phyloP scores from a whole-genome alignment of 139 green algal species.

The Chlorella sp. region DNA sequence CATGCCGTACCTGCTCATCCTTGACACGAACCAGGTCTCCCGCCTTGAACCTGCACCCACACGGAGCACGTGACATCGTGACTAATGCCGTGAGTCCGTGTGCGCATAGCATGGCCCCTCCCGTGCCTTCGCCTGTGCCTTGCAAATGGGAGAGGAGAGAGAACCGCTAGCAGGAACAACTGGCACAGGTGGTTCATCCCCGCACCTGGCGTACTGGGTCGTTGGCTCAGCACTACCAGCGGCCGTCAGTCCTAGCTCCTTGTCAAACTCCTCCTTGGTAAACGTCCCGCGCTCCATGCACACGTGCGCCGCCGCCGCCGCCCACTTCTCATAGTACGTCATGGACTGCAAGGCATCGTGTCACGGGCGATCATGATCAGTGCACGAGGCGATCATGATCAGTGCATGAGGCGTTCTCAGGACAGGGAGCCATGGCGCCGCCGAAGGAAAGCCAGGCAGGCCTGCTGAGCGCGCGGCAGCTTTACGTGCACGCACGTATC shows the following conservation, averaged over 20 bases:
- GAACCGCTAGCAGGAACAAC: too few relatives aligned
- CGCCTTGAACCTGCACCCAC: not conserved
- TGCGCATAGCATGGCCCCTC: constrained; percentile 14
- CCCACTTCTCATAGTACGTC: constrained; percentile 39
- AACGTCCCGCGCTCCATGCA: constrained; percentile 30
- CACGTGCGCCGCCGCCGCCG: constrained; percentile 16
- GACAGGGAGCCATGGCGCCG: too few relatives aligned
- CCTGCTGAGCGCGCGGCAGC: too few relatives aligned
- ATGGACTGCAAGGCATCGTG: not conserved
- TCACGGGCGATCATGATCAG: too few relatives aligned
- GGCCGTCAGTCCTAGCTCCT: constrained; percentile 15
- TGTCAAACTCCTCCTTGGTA: constrained; percentile 28
- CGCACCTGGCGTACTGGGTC: not conserved
- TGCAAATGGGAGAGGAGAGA: too few relatives aligned
- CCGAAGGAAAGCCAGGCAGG: too few relatives aligned
- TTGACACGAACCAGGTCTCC: constrained; percentile 26
- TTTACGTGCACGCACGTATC: too few relatives aligned
- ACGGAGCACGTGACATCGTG: not conserved
- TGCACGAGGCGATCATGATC: too few relatives aligned
- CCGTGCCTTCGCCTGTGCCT: not conserved
- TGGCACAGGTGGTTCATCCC: too few relatives aligned
- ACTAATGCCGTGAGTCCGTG: not conserved
- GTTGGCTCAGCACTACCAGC: not conserved
- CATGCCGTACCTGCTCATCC: too few relatives aligned
- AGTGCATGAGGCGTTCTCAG: too few relatives aligned